Percentiles rank a stretch among this genome's conserved stretches.
Evolutionary conservation across 75 land plant species (phyloP).

Genomic region (Pinus albicaulis): DNA sequence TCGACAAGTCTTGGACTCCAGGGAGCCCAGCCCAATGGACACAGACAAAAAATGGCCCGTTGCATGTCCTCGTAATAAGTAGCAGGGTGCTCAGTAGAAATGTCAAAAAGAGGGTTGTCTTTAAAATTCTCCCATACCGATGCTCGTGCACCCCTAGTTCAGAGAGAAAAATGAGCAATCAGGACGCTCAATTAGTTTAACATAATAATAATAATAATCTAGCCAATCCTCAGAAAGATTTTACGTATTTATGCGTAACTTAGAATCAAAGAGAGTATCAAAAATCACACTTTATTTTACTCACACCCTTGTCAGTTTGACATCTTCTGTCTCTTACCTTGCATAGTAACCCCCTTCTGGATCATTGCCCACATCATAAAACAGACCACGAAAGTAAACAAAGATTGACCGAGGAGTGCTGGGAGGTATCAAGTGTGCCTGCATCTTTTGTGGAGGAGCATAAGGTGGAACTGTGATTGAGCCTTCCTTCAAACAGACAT

Average conservation of each 20-base stretch:
- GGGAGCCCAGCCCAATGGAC: conserved; percentile 94
- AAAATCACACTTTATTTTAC: too few species aligned
- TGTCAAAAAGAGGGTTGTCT: conserved; percentile 85
- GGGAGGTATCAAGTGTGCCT: conserved; percentile 74
- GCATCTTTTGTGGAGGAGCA: conserved; percentile 89
- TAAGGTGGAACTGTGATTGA: conserved; percentile 86
- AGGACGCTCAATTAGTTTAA: neutral
- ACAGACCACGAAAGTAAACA: conserved; percentile 83
- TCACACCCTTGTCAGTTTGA: neutral
- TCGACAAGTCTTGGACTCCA: conserved; percentile 92
- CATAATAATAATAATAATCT: too few species aligned
- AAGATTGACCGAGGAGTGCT: conserved; percentile 81
- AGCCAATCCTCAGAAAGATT: neutral
- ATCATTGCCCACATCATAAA: conserved; percentile 89
- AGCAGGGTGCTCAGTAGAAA: conserved; percentile 81
- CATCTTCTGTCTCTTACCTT: conserved; percentile 38
- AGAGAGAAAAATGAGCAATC: conserved; percentile 1
- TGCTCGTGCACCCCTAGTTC: conserved; percentile 69
- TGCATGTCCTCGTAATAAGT: conserved; percentile 96
- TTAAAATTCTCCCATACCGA: conserved; percentile 95
- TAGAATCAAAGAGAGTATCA: neutral
- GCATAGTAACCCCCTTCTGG: conserved; percentile 95
- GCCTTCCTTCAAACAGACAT: conserved; percentile 83
- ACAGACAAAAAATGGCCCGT: conserved; percentile 78
- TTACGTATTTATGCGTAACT: neutral